Conservation (phyloP, 495 filamentous ascomycete species). For the Trichoderma asperelloides region DNA sequence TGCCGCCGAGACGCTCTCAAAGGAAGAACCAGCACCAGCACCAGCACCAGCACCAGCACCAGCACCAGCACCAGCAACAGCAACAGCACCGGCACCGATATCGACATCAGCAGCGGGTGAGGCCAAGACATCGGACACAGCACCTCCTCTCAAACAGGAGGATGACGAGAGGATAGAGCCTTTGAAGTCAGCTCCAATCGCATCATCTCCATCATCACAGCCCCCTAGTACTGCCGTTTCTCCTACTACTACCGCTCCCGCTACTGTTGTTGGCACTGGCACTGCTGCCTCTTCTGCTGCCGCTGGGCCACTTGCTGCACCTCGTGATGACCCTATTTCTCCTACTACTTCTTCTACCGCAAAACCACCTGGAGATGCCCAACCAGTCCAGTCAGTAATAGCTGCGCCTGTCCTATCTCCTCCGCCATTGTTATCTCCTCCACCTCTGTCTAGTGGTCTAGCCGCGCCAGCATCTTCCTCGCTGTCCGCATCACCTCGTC, state of each 20-base stretch:
- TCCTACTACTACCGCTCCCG: not conserved
- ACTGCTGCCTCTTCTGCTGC: not conserved
- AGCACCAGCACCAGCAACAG: not conserved
- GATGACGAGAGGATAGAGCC: slow-evolving; percentile 5
- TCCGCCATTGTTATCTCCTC: slow-evolving; percentile 16
- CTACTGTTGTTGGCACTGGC: too few species aligned
- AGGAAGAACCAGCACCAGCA: not conserved
- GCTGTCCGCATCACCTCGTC: not conserved
- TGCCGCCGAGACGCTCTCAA: not conserved
- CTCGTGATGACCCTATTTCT: not conserved
- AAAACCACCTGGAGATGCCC: slow-evolving; percentile 12
- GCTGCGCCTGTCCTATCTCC: slow-evolving; percentile 16
- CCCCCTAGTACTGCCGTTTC: not conserved
- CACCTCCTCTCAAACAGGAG: slow-evolving; percentile 16
- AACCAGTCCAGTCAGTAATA: slow-evolving; percentile 5
- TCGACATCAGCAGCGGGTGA: not conserved
- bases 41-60: not conserved
- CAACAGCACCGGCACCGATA: not conserved
- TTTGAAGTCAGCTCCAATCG: not conserved
- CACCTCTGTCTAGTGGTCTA: slow-evolving; percentile 28
- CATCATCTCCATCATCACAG: not conserved
- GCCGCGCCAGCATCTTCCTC: slow-evolving; percentile 26
- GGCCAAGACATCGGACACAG: slow-evolving; percentile 14
- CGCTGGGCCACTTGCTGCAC: not conserved
- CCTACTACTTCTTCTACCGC: not conserved